Base-by-base conservation (phyloP, 2,329 filamentous ascomycete species). In the Corynespora cassiicola region DNA sequence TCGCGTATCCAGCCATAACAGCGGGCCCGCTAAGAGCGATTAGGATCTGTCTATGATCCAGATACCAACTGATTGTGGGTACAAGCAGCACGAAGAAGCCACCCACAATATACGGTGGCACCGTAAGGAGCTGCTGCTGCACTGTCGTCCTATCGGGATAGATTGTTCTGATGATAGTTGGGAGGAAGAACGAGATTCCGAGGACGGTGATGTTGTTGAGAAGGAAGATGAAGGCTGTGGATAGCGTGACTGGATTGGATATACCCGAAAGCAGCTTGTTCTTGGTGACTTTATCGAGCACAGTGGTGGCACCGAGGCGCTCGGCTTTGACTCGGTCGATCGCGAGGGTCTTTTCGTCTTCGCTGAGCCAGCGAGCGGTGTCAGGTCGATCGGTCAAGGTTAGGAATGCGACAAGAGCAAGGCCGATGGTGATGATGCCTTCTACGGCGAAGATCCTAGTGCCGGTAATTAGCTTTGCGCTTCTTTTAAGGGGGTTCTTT, bases 121-220 rank as follows among this genome's bases (percentile, higher is more conserved):
- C 84, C 0, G 83, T 87, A 40, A 78, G 78, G 2, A 87, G 76
- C 62, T 88, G 85, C 55, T 86, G 79, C 2, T 75, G 75, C 7
- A 87, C 69, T 2, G 79, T 74, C 17, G 70, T 71, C 31, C 69
- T 69, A 2, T 74, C 50, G 0, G 80, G 79, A 50, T 86, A 87
- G 51, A 88, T 86, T 11, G 78, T 84, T 22, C 68, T 66, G 21
- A 88, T 79, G 47, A 88, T 87, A 0, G 83, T 87, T 0, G 85
- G 85, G 0, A 75, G 68, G 64, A 87, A 87, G 70, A 86, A 86
- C 0, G 80, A 79, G 4, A 87, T 70, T 2, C 82, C 82, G 53
- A 85, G 81, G 4, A 87, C 83, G 1, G 84, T 87, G 58, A 87
- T 77, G 63, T 84, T 84, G 68, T 82, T 74, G 33, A 85, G 72